These are phyloP conservation scores for Xylaria multiplex DNA, from an alignment of 2,329 filamentous ascomycete species.

Conservation along the genomic window DNA sequence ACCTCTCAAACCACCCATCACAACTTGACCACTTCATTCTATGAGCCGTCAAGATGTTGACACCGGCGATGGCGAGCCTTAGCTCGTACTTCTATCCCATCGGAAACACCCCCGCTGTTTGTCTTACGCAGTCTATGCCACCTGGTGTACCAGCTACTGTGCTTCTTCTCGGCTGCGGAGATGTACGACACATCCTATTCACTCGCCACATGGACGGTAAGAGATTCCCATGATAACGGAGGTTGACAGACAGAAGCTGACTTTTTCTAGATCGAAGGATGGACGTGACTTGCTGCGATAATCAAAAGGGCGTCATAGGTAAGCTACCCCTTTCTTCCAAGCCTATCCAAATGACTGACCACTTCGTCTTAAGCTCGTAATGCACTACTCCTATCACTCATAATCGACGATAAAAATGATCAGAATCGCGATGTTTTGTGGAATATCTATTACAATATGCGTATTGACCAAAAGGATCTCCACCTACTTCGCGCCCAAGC, in stretches of 20 bases:
- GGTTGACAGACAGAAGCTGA: conserved; percentile 8
- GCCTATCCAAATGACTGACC: conserved; percentile 11
- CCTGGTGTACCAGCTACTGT: conserved; percentile 44
- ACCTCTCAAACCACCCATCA: background rate
- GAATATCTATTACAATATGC: conserved; percentile 66
- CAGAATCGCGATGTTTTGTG: conserved; percentile 53
- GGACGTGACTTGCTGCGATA: conserved; percentile 67
- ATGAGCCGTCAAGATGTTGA: conserved; percentile 27
- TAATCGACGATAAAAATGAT: conserved; percentile 54
- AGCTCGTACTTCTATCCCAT: conserved; percentile 34
- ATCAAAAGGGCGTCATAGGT: conserved; percentile 63
- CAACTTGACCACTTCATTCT: background rate
- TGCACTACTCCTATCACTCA: conserved; percentile 60
- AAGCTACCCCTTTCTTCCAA: conserved; percentile 29
- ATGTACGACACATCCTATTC: conserved; percentile 66
- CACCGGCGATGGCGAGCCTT: conserved; percentile 15
- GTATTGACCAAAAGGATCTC: conserved; percentile 53
- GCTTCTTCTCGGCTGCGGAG: conserved; percentile 65
- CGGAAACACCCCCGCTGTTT: conserved; percentile 37
- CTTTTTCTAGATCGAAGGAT: conserved; percentile 51
- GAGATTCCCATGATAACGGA: conserved; percentile 38
- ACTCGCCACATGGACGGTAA: conserved; percentile 56
- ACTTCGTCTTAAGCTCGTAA: conserved; percentile 57
- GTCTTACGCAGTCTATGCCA: conserved; percentile 34
- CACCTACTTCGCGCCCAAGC: conserved; percentile 55